phyloP scores from a whole-genome alignment of 1,284 basidiomycete genomes.

The Marasmius oreades region DNA sequence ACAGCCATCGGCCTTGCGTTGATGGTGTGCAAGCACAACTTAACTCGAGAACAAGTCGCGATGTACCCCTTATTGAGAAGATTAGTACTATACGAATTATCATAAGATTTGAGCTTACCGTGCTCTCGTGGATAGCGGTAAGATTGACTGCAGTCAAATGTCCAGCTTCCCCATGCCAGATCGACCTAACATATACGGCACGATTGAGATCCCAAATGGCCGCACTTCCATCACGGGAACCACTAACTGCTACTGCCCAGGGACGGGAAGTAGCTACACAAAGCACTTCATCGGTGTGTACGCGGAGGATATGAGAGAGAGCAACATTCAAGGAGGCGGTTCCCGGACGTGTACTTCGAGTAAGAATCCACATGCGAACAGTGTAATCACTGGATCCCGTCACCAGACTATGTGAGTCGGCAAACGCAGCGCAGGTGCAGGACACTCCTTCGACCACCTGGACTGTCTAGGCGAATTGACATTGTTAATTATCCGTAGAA shows the following conservation, averaged over 20 bases:
- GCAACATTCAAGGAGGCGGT: conserved; percentile 27
- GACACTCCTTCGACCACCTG: conserved; percentile 74
- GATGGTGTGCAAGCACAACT: conserved; percentile 76
- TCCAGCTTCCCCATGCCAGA: conserved; percentile 57
- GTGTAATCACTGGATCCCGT: conserved; percentile 78
- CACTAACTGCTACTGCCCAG: conserved; percentile 85
- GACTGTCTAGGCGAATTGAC: conserved; percentile 44
- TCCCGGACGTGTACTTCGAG: conserved; percentile 28
- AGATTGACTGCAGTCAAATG: conserved; percentile 55
- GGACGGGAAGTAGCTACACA: conserved; percentile 74
- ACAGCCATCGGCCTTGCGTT: conserved; percentile 72
- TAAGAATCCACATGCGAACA: conserved; percentile 75
- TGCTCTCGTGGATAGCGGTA: conserved; percentile 82
- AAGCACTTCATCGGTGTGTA: conserved; percentile 66
- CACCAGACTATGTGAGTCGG: conserved; percentile 65
- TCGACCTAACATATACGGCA: conserved; percentile 71
- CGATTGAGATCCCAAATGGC: conserved; percentile 91
- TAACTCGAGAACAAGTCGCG: conserved; percentile 70
- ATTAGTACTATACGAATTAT: background rate
- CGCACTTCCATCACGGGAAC: conserved; percentile 81
- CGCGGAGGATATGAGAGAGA: conserved; percentile 73
- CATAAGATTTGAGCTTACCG: conserved; percentile 44
- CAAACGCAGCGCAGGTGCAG: conserved; percentile 75
- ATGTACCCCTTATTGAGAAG: conserved; percentile 62
- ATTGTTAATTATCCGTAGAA: conserved; percentile 8